These are phyloP conservation scores for Nakazawaea populi DNA, from an alignment of 805 yeast genomes.

Conservation along the genomic window DNA sequence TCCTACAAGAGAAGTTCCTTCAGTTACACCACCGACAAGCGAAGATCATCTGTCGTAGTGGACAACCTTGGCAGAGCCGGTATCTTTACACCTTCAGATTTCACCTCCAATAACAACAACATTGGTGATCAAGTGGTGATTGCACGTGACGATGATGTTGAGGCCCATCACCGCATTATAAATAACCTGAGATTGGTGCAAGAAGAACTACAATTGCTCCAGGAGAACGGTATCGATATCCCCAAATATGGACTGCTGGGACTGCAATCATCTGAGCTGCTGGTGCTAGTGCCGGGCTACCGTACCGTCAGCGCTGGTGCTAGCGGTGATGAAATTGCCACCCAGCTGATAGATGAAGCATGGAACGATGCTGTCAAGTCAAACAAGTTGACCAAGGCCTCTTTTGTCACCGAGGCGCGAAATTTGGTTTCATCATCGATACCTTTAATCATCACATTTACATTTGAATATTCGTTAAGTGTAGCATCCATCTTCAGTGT, in stretches of 20 bases:
- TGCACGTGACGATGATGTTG: background rate
- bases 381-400: background rate
- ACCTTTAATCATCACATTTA: constrained; percentile 47
- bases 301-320: background rate
- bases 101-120: constrained; percentile 18
- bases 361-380: constrained; percentile 3
- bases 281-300: no score
- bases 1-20: constrained; percentile 21
- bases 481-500: constrained; percentile 50
- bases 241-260: constrained; percentile 1
- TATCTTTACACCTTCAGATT: constrained; percentile 45
- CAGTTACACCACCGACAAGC: constrained; percentile 36
- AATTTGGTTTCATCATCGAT: constrained; percentile 33
- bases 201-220: constrained; percentile 5
- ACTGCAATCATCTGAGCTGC: background rate
- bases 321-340: background rate
- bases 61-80: constrained; percentile 51
- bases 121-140: background rate
- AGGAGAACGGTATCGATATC: constrained; percentile 3
- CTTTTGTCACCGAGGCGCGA: constrained; percentile 15
- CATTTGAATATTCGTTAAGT: constrained; percentile 48
- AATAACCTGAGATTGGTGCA: background rate
- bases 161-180: background rate
- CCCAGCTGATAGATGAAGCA: background rate
- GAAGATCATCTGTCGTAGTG: constrained; percentile 46